These are phyloP conservation scores for Paratinospora sagittata DNA, from an alignment of 164 flowering plant genomes.

Conservation along the genomic window DNA sequence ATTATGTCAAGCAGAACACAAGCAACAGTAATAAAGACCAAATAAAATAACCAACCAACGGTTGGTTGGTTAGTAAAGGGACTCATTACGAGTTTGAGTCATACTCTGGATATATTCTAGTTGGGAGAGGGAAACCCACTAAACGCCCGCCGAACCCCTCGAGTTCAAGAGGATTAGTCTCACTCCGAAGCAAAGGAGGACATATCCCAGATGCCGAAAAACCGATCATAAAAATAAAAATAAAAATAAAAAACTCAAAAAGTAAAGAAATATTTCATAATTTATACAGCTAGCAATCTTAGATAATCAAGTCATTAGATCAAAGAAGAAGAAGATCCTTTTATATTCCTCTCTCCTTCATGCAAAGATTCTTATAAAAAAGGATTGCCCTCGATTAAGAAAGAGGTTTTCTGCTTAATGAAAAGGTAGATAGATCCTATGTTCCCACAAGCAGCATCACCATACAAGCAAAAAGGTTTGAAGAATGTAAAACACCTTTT, in stretches of 20 bases:
- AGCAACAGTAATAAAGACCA: too few species aligned
- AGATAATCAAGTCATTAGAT: neutral
- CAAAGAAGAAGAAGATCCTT: conserved; percentile 10
- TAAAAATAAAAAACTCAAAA: neutral
- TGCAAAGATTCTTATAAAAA: conserved; percentile 12
- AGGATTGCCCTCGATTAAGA: conserved; percentile 13
- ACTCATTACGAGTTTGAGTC: too few species aligned
- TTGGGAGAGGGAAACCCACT: too few species aligned
- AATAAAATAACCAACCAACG: too few species aligned
- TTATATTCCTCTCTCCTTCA: neutral
- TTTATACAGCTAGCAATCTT: neutral
- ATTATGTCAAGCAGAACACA: neutral
- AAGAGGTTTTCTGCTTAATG: conserved; percentile 13
- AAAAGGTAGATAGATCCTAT: conserved; percentile 17
- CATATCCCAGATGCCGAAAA: too few species aligned
- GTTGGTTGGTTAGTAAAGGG: too few species aligned
- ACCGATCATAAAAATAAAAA: too few species aligned
- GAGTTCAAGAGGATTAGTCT: too few species aligned
- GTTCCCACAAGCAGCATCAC: conserved; percentile 9
- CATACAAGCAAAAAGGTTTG: conserved; percentile 2
- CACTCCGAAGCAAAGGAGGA: too few species aligned
- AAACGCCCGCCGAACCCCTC: too few species aligned
- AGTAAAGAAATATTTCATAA: neutral
- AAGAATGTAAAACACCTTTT: conserved; percentile 8
- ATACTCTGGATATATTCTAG: too few species aligned